phyloP scores from a whole-genome alignment of 73 alveolate genomes.

The Symbiodinium natans region DNA sequence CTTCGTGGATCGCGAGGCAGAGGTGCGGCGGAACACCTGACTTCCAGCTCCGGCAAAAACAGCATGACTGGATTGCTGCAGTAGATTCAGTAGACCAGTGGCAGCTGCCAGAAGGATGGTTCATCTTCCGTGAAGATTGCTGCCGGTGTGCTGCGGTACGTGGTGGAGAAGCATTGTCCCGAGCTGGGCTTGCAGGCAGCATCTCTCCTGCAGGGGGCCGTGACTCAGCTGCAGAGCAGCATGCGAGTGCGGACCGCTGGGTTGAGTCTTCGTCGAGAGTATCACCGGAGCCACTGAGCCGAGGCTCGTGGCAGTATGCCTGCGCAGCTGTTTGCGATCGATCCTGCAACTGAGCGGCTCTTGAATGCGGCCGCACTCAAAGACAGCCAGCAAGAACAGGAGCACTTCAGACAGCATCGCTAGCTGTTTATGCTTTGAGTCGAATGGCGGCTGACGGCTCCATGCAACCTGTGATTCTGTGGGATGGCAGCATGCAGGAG shows the following conservation, averaged over 20 bases:
- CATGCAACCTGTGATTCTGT: not conserved
- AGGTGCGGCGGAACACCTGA: not conserved
- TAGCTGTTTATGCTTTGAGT: not conserved
- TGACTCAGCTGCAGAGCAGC: not conserved
- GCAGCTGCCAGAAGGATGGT: not conserved
- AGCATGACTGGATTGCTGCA: not conserved
- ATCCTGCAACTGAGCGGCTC: not conserved
- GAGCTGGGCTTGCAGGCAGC: conserved; percentile 82
- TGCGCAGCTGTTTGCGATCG: conserved; percentile 67
- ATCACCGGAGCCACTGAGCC: not conserved
- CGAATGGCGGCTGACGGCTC: not conserved
- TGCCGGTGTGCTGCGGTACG: conserved; percentile 76
- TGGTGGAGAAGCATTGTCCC: conserved; percentile 70
- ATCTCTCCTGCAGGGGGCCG: conserved; percentile 64
- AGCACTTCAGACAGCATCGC: not conserved
- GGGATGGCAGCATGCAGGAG: not conserved
- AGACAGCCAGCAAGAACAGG: not conserved
- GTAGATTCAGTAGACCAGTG: too few species aligned
- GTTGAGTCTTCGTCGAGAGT: not conserved
- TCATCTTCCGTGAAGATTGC: conserved; percentile 37
- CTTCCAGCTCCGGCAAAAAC: not conserved
- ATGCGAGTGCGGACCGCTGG: not conserved
- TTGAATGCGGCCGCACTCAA: not conserved
- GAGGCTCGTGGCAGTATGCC: conserved; percentile 91
- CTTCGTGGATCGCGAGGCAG: conserved; percentile 80